Evolutionary conservation across 2,329 filamentous ascomycete genomes (phyloP), one percentile per base, ranked within the genome.

Genomic region (Metarhizium anisopliae): DNA sequence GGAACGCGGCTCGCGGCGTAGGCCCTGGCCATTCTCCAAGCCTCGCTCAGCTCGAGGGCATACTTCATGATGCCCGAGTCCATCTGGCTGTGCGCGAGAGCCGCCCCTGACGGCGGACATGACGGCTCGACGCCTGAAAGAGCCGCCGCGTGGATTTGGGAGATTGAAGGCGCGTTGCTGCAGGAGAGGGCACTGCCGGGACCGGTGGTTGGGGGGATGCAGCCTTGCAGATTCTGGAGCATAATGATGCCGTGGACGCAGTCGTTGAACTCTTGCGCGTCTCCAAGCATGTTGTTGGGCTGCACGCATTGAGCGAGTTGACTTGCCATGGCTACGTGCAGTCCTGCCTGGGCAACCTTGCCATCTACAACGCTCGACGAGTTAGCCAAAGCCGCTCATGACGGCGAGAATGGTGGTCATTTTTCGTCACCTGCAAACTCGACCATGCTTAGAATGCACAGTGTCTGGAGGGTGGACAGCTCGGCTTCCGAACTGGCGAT

Each of bases 1-100:
- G 69, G 72, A 16, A 77, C 75, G 29, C 72, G 70, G 25, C 69
- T 68, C 16, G 75, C 70, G 0, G 77, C 76, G 62, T 79, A 80
- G 47, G 68, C 67, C 3, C 74, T 70, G 11, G 74, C 74, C 58
- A 74, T 74, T 45, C 73, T 72, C 69, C 77, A 81, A 1, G 74
- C 72, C 54, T 78, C 72, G 50, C 73, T 75, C 8, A 79, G 63
- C 56, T 63, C 73, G 1, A 67, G 59, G 1, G 73, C 71, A 59
- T 77, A 79, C 3, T 72, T 70, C 8, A 77, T 62, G 25, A 81
- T 76, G 2, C 74, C 75, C 56, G 62, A 57, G 64, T 71, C 63
- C 47, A 59, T 55, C 14, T 57, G 59, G 50, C 56, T 53, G 30
- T 51, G 30, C 30, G 16, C 30, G 18, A 38, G 30, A 38, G 25